A percentile compares a stretch with the other conserved stretches of the same genome.
phyloP scores from a whole-genome alignment of 306 rosid genomes.

The Cucurbita ficifolia region DNA sequence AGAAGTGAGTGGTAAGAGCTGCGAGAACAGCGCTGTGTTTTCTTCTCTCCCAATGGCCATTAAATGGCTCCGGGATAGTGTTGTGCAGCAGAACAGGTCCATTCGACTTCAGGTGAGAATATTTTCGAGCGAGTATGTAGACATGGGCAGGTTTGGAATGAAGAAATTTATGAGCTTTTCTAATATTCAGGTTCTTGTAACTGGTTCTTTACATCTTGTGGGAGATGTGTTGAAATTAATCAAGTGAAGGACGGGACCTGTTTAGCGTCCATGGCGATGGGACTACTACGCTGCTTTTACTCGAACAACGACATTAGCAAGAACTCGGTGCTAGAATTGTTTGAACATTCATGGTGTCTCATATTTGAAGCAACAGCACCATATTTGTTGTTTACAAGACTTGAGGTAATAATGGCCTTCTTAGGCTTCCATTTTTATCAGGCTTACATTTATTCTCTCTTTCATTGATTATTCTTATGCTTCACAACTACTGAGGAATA shows the following conservation, averaged over 20 bases:
- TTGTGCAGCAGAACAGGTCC: conserved; percentile 42
- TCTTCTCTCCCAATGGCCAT: conserved; percentile 64
- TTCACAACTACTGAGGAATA: not conserved
- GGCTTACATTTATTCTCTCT: not conserved
- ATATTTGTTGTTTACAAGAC: not conserved
- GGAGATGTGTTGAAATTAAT: conserved; percentile 75
- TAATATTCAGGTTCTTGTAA: conserved; percentile 65
- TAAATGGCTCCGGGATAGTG: conserved; percentile 70
- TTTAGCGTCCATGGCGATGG: not conserved
- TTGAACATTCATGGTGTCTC: not conserved
- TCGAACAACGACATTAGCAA: not conserved
- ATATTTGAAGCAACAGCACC: not conserved
- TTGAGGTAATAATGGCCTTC: not conserved
- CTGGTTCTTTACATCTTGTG: conserved; percentile 85
- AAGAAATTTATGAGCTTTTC: not conserved
- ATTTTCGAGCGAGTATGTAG: not conserved
- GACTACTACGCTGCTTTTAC: not conserved
- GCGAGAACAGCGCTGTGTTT: conserved; percentile 66
- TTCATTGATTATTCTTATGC: not conserved
- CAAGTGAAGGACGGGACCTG: conserved; percentile 30
- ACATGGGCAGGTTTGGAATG: too few relatives aligned
- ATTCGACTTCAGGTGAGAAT: conserved; percentile 54
- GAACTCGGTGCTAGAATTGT: not conserved
- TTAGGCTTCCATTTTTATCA: not conserved
- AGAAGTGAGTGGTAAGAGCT: conserved; percentile 36